Evolutionary conservation across 192 early-diverging fungal species (phyloP), one percentile per base, ranked within the genome.

Genomic region (Linnemannia exigua): DNA sequence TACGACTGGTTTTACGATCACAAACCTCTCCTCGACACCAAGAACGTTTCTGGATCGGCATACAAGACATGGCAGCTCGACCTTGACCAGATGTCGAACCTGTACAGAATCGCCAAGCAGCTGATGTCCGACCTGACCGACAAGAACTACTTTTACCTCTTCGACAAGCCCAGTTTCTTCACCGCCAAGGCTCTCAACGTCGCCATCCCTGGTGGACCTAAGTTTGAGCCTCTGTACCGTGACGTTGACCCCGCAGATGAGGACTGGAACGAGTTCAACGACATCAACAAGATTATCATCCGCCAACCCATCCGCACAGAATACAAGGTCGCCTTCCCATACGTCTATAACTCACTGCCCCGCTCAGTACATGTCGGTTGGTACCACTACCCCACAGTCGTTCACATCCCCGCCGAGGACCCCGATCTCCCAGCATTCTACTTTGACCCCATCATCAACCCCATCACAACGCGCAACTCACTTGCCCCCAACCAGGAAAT

Each of bases 231-330:
- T 12, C 90, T 99, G 46, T 96, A 95, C 88, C 94, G 96, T n/a
- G 99, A 99, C 88, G 93, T 97, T 80, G 97, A 99, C 82, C 93
- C 97, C 1, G 95, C 94, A 1, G 99, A 99, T 88, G 98, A 99
- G 87, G 99, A 99, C 91, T 99, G 99, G 99, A 99, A 99, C 89
- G 99, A 99, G 88, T 99, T 99, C 89, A 99, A 99, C 90, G 99
- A 99, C 85, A 99, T 99, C 91, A 97, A 98, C 95, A 99, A 99
- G 90, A 97, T 99, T 79, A 99, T 99, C 75, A 98, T 99, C 74
- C 95, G 99, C 61, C 98, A 99, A 84, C 98, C 97, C 31, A 95
- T 99, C 75, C 95, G 99, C 67, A 98, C 99, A 54, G 99, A 99
- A 90, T 99, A 99, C 92, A 98, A 98, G 87, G 96, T 99, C 50